Percentiles rank a stretch among this genome's conserved stretches.
These are phyloP conservation scores for Graphilbum sp. DNA, from an alignment of 2,329 filamentous ascomycete genomes.

Conservation along the genomic window DNA sequence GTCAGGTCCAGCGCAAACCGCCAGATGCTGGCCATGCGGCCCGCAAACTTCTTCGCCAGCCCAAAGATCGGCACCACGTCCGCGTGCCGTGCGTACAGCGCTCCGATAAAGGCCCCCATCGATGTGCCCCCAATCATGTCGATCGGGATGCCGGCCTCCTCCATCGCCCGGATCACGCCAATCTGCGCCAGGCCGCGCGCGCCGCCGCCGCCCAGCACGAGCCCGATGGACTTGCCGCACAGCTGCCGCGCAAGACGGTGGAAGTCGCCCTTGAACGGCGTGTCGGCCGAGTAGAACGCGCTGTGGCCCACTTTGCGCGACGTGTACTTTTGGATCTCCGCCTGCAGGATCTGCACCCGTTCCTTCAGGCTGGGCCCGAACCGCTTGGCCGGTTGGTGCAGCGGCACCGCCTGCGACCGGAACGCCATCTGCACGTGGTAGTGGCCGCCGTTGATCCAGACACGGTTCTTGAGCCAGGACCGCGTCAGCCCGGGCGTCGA, in stretches of 20 bases:
- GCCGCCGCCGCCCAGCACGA: constrained; percentile 87
- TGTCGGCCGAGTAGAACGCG: constrained; percentile 78
- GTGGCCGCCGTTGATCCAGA: constrained; percentile 97
- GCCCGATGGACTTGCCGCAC: constrained; percentile 84
- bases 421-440: constrained; percentile 96
- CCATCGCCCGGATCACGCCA: constrained; percentile 83
- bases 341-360: constrained; percentile 83
- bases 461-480: constrained; percentile 77
- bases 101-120: constrained; percentile 90
- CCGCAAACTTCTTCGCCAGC: constrained; percentile 89
- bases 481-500: constrained; percentile 72
- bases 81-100: constrained; percentile 86
- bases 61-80: constrained; percentile 96
- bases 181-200: constrained; percentile 85
- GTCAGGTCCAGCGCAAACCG: constrained; percentile 92
- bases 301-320: constrained; percentile 80
- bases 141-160: constrained; percentile 91
- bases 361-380: constrained; percentile 81
- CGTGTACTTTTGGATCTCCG: constrained; percentile 96
- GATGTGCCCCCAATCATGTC: constrained; percentile 92
- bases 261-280: constrained; percentile 91
- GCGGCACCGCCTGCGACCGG: constrained; percentile 56
- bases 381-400: constrained; percentile 57
- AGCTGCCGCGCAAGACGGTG: constrained; percentile 79
- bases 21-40: constrained; percentile 99